phyloP scores from a whole-genome alignment of 371 early-diverging fungal species.

The Lichtheimia ornata region DNA sequence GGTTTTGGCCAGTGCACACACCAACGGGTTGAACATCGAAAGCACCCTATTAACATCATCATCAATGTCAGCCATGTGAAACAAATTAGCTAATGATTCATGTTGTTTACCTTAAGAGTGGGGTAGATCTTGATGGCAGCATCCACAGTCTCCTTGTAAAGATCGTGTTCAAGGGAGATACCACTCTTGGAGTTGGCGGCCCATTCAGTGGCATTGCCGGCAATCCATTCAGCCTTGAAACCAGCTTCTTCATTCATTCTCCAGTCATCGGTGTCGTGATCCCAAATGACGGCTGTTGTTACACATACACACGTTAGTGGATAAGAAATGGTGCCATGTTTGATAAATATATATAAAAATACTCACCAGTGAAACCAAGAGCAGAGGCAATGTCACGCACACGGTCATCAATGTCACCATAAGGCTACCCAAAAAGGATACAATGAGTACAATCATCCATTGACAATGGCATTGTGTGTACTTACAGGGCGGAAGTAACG shows the following conservation, averaged over 20 bases:
- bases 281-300: conserved; percentile 46
- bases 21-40: conserved; percentile 45
- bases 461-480: background rate
- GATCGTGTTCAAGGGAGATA: conserved; percentile 58
- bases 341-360: background rate
- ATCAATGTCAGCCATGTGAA: background rate
- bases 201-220: conserved; percentile 52
- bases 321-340: too few species aligned
- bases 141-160: conserved; percentile 51
- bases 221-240: conserved; percentile 41
- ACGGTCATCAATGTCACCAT: conserved; percentile 69
- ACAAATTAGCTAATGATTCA: background rate
- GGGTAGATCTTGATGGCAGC: conserved; percentile 62
- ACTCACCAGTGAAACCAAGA: conserved; percentile 53
- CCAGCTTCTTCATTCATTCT: conserved; percentile 29
- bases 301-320: background rate
- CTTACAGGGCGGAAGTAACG: conserved; percentile 46
- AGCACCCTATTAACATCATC: conserved; percentile 20
- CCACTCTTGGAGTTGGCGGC: conserved; percentile 46
- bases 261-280: conserved; percentile 50
- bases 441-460: background rate
- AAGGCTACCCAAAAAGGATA: conserved; percentile 39
- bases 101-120: conserved; percentile 26
- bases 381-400: conserved; percentile 59
- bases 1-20: conserved; percentile 32